Conservation (phyloP, 2,329 filamentous ascomycete genomes). For the Epicoccum nigrum region DNA sequence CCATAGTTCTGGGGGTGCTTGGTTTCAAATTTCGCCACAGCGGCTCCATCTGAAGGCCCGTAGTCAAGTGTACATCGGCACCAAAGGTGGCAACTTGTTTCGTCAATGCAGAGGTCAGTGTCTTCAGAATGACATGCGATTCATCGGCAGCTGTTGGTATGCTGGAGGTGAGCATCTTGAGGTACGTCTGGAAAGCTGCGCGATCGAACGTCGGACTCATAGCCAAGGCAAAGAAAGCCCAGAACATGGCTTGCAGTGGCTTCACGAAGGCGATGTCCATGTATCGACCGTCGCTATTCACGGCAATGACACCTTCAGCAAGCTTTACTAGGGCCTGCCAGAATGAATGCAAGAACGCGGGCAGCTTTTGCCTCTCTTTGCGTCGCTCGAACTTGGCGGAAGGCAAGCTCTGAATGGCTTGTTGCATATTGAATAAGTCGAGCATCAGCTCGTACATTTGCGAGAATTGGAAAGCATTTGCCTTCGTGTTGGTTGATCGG, state of each 20-base stretch:
- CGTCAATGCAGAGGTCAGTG: constrained; percentile 32
- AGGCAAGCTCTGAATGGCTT: constrained; percentile 33
- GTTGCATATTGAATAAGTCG: constrained; percentile 41
- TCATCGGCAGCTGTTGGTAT: constrained; percentile 12
- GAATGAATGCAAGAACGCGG: constrained; percentile 37
- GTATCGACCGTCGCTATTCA: constrained; percentile 14
- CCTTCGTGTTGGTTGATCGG: constrained; percentile 15
- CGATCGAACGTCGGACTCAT: constrained; percentile 55
- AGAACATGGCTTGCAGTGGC: constrained; percentile 50
- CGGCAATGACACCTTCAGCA: constrained; percentile 21
- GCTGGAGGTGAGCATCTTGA: constrained; percentile 45
- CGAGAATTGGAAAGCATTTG: constrained; percentile 23
- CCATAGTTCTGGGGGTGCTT: constrained; percentile 50
- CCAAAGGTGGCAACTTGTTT: constrained; percentile 59
- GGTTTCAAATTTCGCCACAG: constrained; percentile 79
- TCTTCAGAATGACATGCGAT: constrained; percentile 26
- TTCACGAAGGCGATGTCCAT: constrained; percentile 29
- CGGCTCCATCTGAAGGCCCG: constrained; percentile 78
- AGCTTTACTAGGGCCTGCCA: constrained; percentile 29
- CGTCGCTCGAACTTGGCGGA: constrained; percentile 42
- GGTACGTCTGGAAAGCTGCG: constrained; percentile 61
- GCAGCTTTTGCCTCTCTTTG: constrained; percentile 45
- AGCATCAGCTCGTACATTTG: constrained; percentile 39
- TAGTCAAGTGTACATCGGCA: constrained; percentile 72
- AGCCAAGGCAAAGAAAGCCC: constrained; percentile 55